Conservation (phyloP, 2,329 filamentous ascomycete species). For the Periconia macrospinosa region DNA sequence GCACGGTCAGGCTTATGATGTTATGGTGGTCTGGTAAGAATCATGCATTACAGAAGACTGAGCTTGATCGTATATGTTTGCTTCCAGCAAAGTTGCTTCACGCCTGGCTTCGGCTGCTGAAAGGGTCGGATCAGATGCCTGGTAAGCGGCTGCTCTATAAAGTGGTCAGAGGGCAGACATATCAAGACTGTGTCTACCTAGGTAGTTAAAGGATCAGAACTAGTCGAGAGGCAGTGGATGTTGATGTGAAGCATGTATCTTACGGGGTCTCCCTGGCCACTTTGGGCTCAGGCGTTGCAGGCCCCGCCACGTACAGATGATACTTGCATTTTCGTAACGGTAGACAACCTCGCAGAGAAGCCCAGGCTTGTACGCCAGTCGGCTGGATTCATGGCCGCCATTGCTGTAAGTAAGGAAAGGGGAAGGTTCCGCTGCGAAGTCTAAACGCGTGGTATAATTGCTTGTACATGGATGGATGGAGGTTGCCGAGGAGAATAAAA, state of each 20-base stretch:
- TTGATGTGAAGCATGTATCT: conserved; percentile 10
- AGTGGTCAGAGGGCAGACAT: conserved; percentile 4
- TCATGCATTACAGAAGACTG: conserved; percentile 62
- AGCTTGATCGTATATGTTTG: conserved; percentile 62
- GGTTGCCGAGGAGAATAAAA: no score
- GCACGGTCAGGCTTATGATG: conserved; percentile 18
- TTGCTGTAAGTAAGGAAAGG: background rate
- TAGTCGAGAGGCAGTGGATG: conserved; percentile 1
- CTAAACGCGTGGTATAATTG: no score
- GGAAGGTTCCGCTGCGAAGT: no score
- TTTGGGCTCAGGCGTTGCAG: background rate
- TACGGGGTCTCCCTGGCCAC: conserved; percentile 17
- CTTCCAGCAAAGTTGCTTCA: conserved; percentile 68
- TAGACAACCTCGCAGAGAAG: conserved; percentile 50
- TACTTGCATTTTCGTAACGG: conserved; percentile 54
- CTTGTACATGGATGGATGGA: no score
- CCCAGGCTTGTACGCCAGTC: conserved; percentile 47
- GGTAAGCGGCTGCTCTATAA: conserved; percentile 53
- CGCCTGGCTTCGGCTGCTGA: conserved; percentile 53
- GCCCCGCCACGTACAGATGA: conserved; percentile 8
- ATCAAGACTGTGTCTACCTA: no score
- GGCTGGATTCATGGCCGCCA: conserved; percentile 21
- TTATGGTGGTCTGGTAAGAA: background rate
- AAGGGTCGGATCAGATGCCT: conserved; percentile 48
- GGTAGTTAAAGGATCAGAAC: background rate